These are phyloP conservation scores for Chrysanthemum lavandulifolium DNA, from an alignment of 129 eudicot species.

Conservation along the genomic window DNA sequence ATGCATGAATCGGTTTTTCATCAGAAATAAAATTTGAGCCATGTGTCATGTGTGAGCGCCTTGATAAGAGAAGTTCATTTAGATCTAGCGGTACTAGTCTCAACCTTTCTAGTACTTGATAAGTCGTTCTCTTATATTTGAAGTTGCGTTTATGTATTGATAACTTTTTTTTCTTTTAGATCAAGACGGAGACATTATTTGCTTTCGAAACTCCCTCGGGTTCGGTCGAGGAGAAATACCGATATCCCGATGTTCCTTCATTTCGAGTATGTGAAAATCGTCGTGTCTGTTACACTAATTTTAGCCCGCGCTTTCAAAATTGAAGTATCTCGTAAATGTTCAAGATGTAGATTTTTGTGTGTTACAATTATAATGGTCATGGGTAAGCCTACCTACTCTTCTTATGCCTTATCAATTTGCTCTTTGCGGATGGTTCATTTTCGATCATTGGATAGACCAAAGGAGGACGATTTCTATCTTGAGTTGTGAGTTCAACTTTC, in stretches of 20 bases:
- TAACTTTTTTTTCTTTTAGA: conserved; percentile 27
- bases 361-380: too few relatives aligned
- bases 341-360: too few relatives aligned
- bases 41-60: conserved; percentile 86
- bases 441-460: conserved; percentile 77
- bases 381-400: neutral
- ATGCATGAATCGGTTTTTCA: neutral
- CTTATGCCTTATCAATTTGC: neutral
- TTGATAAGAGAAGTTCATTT: conserved; percentile 72
- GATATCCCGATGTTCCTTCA: conserved; percentile 78
- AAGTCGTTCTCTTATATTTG: neutral
- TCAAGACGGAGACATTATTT: conserved; percentile 91
- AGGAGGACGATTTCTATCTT: conserved; percentile 87
- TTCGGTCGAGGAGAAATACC: conserved; percentile 48
- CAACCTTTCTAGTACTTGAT: conserved; percentile 13
- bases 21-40: conserved; percentile 98
- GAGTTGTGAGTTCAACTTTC: conserved; percentile 60
- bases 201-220: conserved; percentile 66
- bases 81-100: conserved; percentile 62
- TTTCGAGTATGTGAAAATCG: conserved; percentile 90
- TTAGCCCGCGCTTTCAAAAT: too few relatives aligned
- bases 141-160: conserved; percentile 1
- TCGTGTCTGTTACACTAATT: conserved; percentile 39
- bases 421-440: conserved; percentile 72
- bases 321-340: too few relatives aligned